phyloP scores from a whole-genome alignment of 2,329 filamentous ascomycete genomes.

The Cucurbitaria berberidis region DNA sequence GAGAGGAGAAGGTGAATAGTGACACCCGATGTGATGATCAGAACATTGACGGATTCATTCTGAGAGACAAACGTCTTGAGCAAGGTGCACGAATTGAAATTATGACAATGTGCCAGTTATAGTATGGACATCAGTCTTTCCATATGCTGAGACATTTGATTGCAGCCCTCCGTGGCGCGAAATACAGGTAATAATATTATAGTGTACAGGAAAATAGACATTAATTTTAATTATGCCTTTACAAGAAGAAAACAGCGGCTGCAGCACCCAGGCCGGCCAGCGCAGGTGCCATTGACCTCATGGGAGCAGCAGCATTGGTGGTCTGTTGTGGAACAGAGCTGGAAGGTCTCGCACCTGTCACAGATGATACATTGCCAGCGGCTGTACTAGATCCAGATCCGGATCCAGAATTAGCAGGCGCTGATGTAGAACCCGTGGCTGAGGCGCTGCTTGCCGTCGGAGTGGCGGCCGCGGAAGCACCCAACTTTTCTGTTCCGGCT shows the following conservation, averaged over 20 bases:
- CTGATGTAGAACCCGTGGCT: conserved; percentile 4
- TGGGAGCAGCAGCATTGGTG: conserved; percentile 25
- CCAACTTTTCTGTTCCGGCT: conserved; percentile 34
- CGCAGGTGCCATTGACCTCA: conserved; percentile 29
- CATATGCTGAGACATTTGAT: neutral
- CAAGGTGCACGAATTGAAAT: too few species aligned
- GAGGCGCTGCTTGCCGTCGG: conserved; percentile 19
- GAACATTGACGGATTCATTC: neutral
- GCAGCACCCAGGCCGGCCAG: conserved; percentile 39
- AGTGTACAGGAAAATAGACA: neutral
- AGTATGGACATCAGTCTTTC: neutral
- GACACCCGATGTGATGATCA: neutral
- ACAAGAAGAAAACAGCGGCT: conserved; percentile 32
- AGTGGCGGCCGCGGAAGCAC: conserved; percentile 28
- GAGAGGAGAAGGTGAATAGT: neutral
- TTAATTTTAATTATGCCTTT: neutral
- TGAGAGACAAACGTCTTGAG: neutral
- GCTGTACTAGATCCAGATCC: conserved; percentile 3
- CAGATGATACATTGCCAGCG: conserved; percentile 1
- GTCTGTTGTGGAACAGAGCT: conserved; percentile 4
- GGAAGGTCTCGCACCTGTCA: conserved; percentile 4
- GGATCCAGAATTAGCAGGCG: neutral
- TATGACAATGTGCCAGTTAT: neutral
- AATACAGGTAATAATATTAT: neutral
- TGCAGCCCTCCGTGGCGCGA: neutral